phyloP scores from a whole-genome alignment of 495 filamentous ascomycete species.

The Achaetomiella virescens region DNA sequence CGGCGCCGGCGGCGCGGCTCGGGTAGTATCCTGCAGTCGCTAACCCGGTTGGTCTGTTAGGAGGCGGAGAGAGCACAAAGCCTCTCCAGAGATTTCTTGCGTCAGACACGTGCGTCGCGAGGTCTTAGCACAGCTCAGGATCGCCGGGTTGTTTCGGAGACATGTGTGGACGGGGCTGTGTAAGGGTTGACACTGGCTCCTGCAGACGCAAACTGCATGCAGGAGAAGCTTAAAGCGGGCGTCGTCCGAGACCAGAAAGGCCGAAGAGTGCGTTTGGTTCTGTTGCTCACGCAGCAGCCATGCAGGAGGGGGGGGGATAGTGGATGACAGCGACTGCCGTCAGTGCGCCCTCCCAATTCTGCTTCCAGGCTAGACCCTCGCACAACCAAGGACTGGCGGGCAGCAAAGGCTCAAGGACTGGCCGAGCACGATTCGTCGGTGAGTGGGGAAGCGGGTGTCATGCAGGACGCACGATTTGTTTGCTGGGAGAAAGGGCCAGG shows the following conservation, averaged over 20 bases:
- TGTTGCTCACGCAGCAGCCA: too few species aligned
- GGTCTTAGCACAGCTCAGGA: slow-evolving; percentile 7
- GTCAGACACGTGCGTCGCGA: slow-evolving; percentile 3
- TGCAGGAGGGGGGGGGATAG: too few species aligned
- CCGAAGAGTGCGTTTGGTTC: too few species aligned
- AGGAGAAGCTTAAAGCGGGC: neutral
- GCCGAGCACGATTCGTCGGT: neutral
- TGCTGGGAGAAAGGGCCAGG: neutral
- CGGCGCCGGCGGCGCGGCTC: slow-evolving; percentile 15
- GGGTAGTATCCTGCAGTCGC: slow-evolving; percentile 18
- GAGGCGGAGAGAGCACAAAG: neutral
- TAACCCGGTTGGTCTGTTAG: slow-evolving; percentile 15
- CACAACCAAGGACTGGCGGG: too few species aligned
- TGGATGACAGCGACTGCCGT: too few species aligned
- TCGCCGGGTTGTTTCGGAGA: slow-evolving; percentile 8
- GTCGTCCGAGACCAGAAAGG: neutral
- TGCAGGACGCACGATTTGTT: neutral
- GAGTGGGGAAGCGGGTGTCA: neutral
- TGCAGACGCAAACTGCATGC: slow-evolving; percentile 22
- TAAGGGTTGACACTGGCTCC: slow-evolving; percentile 21
- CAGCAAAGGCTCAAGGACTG: neutral
- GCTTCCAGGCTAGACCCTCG: too few species aligned
- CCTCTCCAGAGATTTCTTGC: neutral
- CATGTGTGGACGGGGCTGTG: neutral
- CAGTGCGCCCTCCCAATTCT: too few species aligned